Base-by-base conservation (phyloP, 345 rosid genomes). In the Toxicodendron radicans region DNA sequence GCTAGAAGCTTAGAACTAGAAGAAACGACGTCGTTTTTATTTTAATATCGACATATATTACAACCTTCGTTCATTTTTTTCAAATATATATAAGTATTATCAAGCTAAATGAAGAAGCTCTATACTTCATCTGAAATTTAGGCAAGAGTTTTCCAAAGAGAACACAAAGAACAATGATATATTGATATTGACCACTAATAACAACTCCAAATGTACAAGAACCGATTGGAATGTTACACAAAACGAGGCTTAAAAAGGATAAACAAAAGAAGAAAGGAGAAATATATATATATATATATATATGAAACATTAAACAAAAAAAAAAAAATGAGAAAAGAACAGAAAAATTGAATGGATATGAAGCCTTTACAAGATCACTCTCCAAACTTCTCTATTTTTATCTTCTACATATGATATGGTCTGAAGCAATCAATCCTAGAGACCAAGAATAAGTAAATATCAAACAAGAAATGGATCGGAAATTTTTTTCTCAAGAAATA, bases 401-500 rank as follows among this genome's bases (percentile, higher is more conserved):
- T 35, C 62, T 64, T n/a, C 20, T 27, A 16, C 18, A 33, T 12
- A 35, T 24, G 17, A 53, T n/a, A 45, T 49, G 62, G 41, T 35
- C 7, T 32, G 17, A 30, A 70, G 38, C 35, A 14, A 60, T 48
- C 17, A 13, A 60, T 48, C 17, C 64, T 30, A n/a, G 1, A 7
- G n/a, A 62, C 18, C 43, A 38, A 1, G 6, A 38, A 5, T 5
- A 6, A n/a, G n/a, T n/a, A n/a, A n/a, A 38, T 38, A 38, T 38
- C 10, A 24, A 6, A 48, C 13, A 11, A 24, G 13, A 21, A 30
- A 32, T 18, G n/a, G 11, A 5, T 24, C 48, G 56, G 54, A 38
- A 68, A 48, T 72, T 61, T n/a, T n/a, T n/a, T n/a, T 23, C 75
- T 89, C 75, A 89, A 69, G 91, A 85, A 73, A 90, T 83, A 10